Evolutionary conservation across 768 basidiomycete genomes (phyloP), one percentile per base, ranked within the genome.

Genomic region (Peribolospora kevripleyi): DNA sequence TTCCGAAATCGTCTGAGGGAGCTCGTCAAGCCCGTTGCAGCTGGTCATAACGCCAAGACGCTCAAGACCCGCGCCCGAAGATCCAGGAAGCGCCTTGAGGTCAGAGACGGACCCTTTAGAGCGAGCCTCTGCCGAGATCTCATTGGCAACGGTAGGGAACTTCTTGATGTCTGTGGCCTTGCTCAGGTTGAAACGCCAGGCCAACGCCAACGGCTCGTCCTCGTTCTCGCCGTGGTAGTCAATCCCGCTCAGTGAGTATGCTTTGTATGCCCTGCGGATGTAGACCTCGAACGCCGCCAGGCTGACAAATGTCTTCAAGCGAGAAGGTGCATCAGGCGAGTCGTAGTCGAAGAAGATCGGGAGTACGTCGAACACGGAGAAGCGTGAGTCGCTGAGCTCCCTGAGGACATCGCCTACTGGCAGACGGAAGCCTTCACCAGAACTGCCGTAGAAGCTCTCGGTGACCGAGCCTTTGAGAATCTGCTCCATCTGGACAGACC

Each of bases 141-240:
- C 25, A 25, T 25, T 25, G 25, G 25, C 25, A 25, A 25, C 25
- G 25, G 25, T 25, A 25, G 25, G 25, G 25, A 25, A 25, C 25
- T 25, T 25, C 1, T 25, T 25, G 25, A 25, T 25, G 25, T 25
- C 25, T 25, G 25, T 25, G 7, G 65, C 80, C 64, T 80, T 81
- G 48, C 86, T 84, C 48, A 97, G 75, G 66, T 87, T 90, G 77
- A 98, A 98, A 46, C 84, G 76, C 93, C 93, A 97, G 5, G 80
- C 46, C 46, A 46, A 46, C 9, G 46, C 74, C 9, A 84, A 81
- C 3, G 76, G 74, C 57, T 88, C 85, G 40, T 81, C 84, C 61
- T 86, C 86, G 63, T 90, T 84, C 4, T 86, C 91, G 65, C 88
- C 85, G 64, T 95, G 87, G 65, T 91, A 88, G 66, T 97, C 91